Evolutionary conservation across 495 filamentous ascomycete genomes (phyloP), one percentile per base, ranked within the genome.

Genomic region (Podospora appendiculata): DNA sequence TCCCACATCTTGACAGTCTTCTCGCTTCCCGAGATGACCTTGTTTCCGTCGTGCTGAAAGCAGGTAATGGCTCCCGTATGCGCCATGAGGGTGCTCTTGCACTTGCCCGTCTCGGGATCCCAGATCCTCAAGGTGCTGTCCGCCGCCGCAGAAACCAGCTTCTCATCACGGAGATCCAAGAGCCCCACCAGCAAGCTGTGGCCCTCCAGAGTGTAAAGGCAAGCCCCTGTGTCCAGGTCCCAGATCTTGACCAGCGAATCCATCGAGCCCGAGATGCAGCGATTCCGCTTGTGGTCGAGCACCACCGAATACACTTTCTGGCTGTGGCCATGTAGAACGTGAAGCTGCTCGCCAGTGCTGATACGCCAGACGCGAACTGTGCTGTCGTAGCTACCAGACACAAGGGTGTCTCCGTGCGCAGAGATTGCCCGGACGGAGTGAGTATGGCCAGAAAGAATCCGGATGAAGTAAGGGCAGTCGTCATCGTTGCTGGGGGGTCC

Each of bases 1-100:
- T 97, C 89, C 94, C 94, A 99, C 89, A 99, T 94, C 74, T 99
- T 99, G 54, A 99, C 72, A 17, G 89, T 96, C 58, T 90, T 83
- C 66, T 99, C 93, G 47, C 88, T 94, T 41, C 93, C 93, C 39
- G 89, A 95, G 49, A 99, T 92, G 45, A 99, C 90, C 60, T 97
- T 99, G 56, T 92, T 86, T 0, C 85, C 90, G 64, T 99, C 93
- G 59, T 99, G 93, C 65, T 97, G 94, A 70, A 99, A 99, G 69
- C 93, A 99, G 13, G 93, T 99, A 56, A 99, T 99, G 13, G 93
- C 93, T 46, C 90, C 93, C 3, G 90, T 96, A 59, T 99, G 93
- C 0, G 94, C 93, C 52, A 83, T 89, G 51, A 99, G 72, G 14
- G 82, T 91, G 61, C 83, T 87, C 67, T 89, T 93, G 68, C 93